Conservation (phyloP, 192 early-diverging fungal genomes). For the Backusella tarrabulga region DNA sequence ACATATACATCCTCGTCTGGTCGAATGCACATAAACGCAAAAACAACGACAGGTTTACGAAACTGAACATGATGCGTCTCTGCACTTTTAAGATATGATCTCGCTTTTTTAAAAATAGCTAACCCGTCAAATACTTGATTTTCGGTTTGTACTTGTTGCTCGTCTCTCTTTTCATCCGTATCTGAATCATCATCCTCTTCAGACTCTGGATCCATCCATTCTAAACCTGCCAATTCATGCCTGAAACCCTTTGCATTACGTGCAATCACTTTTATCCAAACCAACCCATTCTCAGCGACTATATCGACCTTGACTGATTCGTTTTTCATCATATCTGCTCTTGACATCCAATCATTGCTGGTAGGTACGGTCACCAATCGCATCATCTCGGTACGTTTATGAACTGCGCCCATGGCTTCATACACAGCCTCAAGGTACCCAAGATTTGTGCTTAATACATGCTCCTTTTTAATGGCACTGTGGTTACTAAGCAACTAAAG, state of each 20-base stretch:
- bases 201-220: conserved; percentile 35
- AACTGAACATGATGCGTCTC: conserved; percentile 33
- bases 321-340: conserved; percentile 12
- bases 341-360: conserved; percentile 13
- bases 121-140: conserved; percentile 13
- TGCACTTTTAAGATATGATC: conserved; percentile 17
- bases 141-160: not conserved
- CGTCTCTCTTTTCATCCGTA: not conserved
- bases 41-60: conserved; percentile 28
- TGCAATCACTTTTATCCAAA: conserved; percentile 51
- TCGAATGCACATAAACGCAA: conserved; percentile 32
- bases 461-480: conserved; percentile 18
- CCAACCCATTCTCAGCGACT: conserved; percentile 44
- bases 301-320: conserved; percentile 43
- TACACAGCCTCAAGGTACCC: conserved; percentile 37
- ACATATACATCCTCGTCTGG: conserved; percentile 28
- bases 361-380: conserved; percentile 12
- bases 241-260: conserved; percentile 45
- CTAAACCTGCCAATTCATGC: conserved; percentile 49
- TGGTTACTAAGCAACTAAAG: conserved; percentile 25
- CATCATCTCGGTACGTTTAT: conserved; percentile 12
- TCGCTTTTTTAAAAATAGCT: conserved; percentile 34
- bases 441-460: conserved; percentile 33
- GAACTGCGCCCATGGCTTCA: conserved; percentile 15
- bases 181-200: conserved; percentile 13